Conservation (phyloP, 1,139 yeast genomes). For the Debaryomyces fabryi region DNA sequence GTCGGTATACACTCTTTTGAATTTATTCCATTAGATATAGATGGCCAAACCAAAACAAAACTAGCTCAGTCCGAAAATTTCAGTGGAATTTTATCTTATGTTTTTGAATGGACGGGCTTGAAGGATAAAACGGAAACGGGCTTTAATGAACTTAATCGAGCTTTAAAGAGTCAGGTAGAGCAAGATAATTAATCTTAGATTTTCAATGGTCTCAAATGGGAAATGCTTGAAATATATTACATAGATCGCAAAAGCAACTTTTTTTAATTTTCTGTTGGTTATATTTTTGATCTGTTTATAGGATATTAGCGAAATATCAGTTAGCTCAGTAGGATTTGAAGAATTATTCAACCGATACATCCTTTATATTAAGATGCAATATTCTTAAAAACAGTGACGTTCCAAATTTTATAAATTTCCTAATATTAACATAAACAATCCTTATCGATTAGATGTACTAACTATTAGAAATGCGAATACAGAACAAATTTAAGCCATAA, state of each 20-base stretch:
- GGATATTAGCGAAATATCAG: background rate
- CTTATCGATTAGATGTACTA: background rate
- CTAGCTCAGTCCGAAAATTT: slow-evolving; percentile 18
- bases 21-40: slow-evolving; percentile 14
- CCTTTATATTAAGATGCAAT: too few species aligned
- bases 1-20: slow-evolving; percentile 17
- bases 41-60: slow-evolving; percentile 14
- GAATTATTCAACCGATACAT: background rate
- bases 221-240: too few species aligned
- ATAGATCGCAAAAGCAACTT: background rate
- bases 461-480: too few species aligned
- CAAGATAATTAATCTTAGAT: background rate
- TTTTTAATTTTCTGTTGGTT: background rate
- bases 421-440: too few species aligned
- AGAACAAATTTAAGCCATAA: too few species aligned
- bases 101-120: slow-evolving; percentile 6
- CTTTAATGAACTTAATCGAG: slow-evolving; percentile 8
- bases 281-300: background rate
- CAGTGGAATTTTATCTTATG: slow-evolving; percentile 16
- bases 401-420: background rate
- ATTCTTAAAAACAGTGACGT: too few species aligned
- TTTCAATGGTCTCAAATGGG: background rate
- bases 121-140: slow-evolving; percentile 4
- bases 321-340: background rate
- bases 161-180: slow-evolving; percentile 10